These are phyloP conservation scores for Physaria fendleri DNA, from an alignment of 345 rosid genomes.

Conservation along the genomic window DNA sequence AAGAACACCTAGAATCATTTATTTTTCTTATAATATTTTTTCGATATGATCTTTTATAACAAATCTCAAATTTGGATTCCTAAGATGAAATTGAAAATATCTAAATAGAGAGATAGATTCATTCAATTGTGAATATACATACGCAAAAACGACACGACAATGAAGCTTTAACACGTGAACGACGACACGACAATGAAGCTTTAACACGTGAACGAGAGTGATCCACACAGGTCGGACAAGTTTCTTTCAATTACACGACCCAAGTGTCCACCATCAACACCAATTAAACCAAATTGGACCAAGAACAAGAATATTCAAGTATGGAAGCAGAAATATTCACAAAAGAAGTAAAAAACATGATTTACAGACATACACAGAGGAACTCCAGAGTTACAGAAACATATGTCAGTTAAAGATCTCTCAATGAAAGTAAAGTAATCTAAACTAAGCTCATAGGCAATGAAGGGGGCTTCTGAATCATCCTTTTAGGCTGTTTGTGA, in stretches of 20 bases:
- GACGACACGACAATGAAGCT: neutral
- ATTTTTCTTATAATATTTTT: neutral
- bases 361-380: constrained; percentile 45
- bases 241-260: constrained; percentile 14
- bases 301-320: neutral
- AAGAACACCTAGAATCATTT: neutral
- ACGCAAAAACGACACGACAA: constrained; percentile 5
- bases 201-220: constrained; percentile 24
- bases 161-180: constrained; percentile 7
- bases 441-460: constrained; percentile 8
- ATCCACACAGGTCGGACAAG: constrained; percentile 12
- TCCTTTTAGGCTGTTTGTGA: constrained; percentile 33
- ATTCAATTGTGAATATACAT: constrained; percentile 9
- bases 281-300: neutral
- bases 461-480: neutral
- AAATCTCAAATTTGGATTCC: no score
- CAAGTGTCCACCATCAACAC: constrained; percentile 1
- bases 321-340: constrained; percentile 6
- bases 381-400: constrained; percentile 2
- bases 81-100: constrained; percentile 21
- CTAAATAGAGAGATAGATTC: constrained; percentile 7
- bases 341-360: constrained; percentile 23
- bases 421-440: constrained; percentile 13
- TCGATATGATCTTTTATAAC: neutral
- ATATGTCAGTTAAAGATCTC: neutral